These are phyloP conservation scores for Neofusicoccum laricinum DNA, from an alignment of 2,329 filamentous ascomycete species.

Conservation along the genomic window DNA sequence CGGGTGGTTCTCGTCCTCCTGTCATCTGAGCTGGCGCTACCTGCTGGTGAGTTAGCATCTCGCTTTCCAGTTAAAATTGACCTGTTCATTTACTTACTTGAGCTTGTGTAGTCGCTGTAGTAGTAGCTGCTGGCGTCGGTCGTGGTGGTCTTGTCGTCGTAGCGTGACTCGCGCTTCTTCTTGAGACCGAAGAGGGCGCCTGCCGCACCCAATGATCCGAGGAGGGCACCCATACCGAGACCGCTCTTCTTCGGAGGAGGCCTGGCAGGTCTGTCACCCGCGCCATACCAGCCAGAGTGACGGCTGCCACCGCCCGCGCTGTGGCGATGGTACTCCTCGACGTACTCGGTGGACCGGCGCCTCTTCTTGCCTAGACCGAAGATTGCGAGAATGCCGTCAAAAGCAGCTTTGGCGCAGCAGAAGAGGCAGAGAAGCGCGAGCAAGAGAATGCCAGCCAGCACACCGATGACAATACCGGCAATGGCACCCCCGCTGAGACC, in stretches of 20 bases:
- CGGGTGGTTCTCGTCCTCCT: constrained; percentile 36
- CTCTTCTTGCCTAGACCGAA: constrained; percentile 59
- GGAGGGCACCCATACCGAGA: constrained; percentile 36
- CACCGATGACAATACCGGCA: constrained; percentile 76
- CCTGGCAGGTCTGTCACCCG: constrained; percentile 25
- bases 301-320: constrained; percentile 48
- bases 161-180: constrained; percentile 37
- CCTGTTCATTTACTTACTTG: constrained; percentile 39
- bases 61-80: not conserved
- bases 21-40: constrained; percentile 44
- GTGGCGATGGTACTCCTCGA: constrained; percentile 60
- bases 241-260: constrained; percentile 33
- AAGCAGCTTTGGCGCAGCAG: constrained; percentile 57
- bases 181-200: constrained; percentile 47
- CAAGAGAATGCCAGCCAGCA: constrained; percentile 63
- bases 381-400: constrained; percentile 57
- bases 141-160: constrained; percentile 44
- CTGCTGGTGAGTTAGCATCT: constrained; percentile 29
- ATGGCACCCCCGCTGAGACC: constrained; percentile 69
- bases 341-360: constrained; percentile 54
- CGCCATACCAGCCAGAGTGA: constrained; percentile 43
- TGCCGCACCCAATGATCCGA: constrained; percentile 42
- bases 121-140: constrained; percentile 34
- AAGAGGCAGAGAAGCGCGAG: constrained; percentile 72
- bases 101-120: constrained; percentile 46